Conservation (phyloP, 371 early-diverging fungal species). For the Mortierella sp. region DNA sequence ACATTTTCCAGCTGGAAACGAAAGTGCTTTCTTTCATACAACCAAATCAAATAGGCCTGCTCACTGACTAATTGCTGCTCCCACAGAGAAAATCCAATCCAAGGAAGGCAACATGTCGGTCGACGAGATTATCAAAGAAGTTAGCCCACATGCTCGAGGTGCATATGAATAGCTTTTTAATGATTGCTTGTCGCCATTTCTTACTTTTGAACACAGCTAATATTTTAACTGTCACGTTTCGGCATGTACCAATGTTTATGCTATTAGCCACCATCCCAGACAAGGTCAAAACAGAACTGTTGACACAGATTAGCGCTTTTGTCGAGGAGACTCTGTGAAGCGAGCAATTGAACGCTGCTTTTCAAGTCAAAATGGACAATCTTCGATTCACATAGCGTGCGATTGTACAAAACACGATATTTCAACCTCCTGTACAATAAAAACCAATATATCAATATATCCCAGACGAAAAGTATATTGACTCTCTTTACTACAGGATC, state of each 20-base stretch:
- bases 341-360: background rate
- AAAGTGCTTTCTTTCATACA: background rate
- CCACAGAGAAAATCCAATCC: conserved; percentile 37
- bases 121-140: conserved; percentile 51
- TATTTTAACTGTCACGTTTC: background rate
- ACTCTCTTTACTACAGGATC: no score
- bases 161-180: background rate
- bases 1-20: background rate
- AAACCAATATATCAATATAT: background rate
- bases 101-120: conserved; percentile 41
- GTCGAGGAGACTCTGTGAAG: conserved; percentile 42
- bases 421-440: no score
- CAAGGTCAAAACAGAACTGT: conserved; percentile 49
- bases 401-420: background rate
- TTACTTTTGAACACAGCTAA: background rate
- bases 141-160: conserved; percentile 53
- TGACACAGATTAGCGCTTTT: conserved; percentile 48
- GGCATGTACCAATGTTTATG: no score
- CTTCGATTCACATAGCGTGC: background rate
- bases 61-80: background rate
- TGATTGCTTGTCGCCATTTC: background rate
- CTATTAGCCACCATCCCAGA: conserved; percentile 47
- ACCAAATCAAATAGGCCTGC: background rate
- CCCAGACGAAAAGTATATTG: no score
- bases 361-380: no score